Evolutionary conservation across 2,329 filamentous ascomycete genomes (phyloP).

Genomic region (Fusarium nelsonii): DNA sequence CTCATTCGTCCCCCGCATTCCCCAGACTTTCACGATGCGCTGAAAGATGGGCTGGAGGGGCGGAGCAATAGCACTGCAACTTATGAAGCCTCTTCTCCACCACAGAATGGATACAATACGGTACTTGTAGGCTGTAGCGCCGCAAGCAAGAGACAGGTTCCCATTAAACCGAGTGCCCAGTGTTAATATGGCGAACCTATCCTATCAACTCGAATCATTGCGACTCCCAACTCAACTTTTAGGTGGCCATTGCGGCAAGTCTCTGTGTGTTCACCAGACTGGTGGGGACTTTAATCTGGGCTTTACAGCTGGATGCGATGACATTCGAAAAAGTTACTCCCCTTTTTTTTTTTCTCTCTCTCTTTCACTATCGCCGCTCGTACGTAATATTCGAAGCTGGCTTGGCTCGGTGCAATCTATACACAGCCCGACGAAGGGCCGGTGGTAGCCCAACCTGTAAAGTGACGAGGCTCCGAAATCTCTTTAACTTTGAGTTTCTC

Average conservation of each 20-base stretch:
- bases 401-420: not conserved
- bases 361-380: slow-evolving; percentile 15
- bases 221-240: not conserved
- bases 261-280: not conserved
- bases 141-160: slow-evolving; percentile 9
- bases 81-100: slow-evolving; percentile 23
- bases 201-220: slow-evolving; percentile 16
- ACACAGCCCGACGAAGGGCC: slow-evolving; percentile 35
- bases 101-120: slow-evolving; percentile 9
- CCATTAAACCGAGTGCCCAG: slow-evolving; percentile 13
- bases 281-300: slow-evolving; percentile 24
- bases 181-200: slow-evolving; percentile 5
- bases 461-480: slow-evolving; percentile 17
- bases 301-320: slow-evolving; percentile 23
- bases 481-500: slow-evolving; percentile 29
- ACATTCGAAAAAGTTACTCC: slow-evolving; percentile 26
- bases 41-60: slow-evolving; percentile 11
- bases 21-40: slow-evolving; percentile 36
- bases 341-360: slow-evolving; percentile 7
- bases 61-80: slow-evolving; percentile 18
- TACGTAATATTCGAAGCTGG: slow-evolving; percentile 32
- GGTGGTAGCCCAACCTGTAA: slow-evolving; percentile 8
- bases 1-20: slow-evolving; percentile 38
- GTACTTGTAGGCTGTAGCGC: slow-evolving; percentile 8
- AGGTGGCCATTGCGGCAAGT: slow-evolving; percentile 7